Conservation (phyloP, 78 protist genomes). For the Monosiga brevicollis region DNA sequence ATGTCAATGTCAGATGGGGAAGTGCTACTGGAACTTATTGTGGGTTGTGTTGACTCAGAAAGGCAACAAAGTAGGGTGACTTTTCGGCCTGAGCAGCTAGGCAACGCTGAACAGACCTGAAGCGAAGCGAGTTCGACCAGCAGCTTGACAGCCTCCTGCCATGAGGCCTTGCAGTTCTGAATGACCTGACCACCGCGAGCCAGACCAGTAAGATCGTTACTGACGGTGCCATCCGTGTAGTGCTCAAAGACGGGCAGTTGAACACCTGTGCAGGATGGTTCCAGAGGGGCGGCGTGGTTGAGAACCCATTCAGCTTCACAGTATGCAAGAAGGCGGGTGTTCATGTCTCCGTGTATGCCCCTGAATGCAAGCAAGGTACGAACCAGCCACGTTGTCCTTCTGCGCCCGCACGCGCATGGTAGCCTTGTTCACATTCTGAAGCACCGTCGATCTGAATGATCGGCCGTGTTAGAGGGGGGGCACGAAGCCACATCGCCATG, state of each 20-base stretch:
- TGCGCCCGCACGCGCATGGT: slow-evolving; percentile 40
- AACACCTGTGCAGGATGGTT: too few species aligned
- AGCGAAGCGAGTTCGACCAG: slow-evolving; percentile 86
- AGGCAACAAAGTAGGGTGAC: not conserved
- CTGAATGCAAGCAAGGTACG: too few species aligned
- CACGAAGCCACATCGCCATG: too few species aligned
- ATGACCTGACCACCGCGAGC: slow-evolving; percentile 92
- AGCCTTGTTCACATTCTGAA: slow-evolving; percentile 13
- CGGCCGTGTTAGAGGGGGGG: too few species aligned
- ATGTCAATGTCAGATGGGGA: not conserved
- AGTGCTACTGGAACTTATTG: not conserved
- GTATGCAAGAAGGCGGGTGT: too few species aligned
- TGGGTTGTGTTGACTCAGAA: too few species aligned
- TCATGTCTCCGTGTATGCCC: too few species aligned
- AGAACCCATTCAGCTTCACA: too few species aligned
- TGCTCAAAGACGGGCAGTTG: slow-evolving; percentile 71
- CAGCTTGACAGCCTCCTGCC: slow-evolving; percentile 48
- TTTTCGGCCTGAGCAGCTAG: not conserved
- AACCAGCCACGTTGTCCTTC: slow-evolving; percentile 81
- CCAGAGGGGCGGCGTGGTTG: too few species aligned
- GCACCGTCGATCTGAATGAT: not conserved
- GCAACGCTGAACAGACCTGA: too few species aligned
- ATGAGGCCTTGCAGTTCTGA: slow-evolving; percentile 37
- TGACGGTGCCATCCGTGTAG: not conserved
- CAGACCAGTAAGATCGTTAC: slow-evolving; percentile 71